These are phyloP conservation scores for Magnaporthales sp. DNA, from an alignment of 2,329 filamentous ascomycete species.

Conservation along the genomic window DNA sequence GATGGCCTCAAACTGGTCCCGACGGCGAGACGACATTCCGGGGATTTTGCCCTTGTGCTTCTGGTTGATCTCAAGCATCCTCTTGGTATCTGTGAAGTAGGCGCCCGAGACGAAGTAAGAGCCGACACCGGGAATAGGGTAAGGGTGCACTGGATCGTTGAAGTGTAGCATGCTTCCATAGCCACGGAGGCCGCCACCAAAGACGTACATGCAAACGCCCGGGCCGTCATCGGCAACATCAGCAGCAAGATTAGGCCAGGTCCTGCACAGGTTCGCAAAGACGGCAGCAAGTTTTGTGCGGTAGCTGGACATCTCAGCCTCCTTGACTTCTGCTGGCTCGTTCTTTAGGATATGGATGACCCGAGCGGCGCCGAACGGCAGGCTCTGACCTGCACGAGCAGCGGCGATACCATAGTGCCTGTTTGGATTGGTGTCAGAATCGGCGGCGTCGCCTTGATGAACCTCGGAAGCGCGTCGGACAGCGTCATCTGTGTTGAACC, in stretches of 20 bases:
- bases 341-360: conserved; percentile 30
- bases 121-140: conserved; percentile 77
- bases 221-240: conserved; percentile 15
- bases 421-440: neutral
- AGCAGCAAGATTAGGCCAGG: conserved; percentile 39
- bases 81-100: conserved; percentile 47
- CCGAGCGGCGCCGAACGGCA: conserved; percentile 54
- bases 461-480: conserved; percentile 14
- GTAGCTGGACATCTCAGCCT: conserved; percentile 45
- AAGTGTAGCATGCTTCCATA: conserved; percentile 89
- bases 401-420: conserved; percentile 40
- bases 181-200: conserved; percentile 81
- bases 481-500: conserved; percentile 38
- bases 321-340: conserved; percentile 28
- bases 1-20: conserved; percentile 77
- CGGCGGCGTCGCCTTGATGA: neutral
- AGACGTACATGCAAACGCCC: conserved; percentile 69
- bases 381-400: conserved; percentile 44
- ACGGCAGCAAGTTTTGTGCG: conserved; percentile 48
- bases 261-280: conserved; percentile 41
- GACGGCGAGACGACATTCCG: conserved; percentile 71
- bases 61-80: conserved; percentile 43
- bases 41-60: conserved; percentile 51
- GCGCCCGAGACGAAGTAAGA: conserved; percentile 59
- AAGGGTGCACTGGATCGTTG: conserved; percentile 62